Percentiles rank a stretch among this genome's conserved stretches.
Evolutionary conservation across 2,329 filamentous ascomycete species (phyloP).

Genomic region (Leptographium procerum): DNA sequence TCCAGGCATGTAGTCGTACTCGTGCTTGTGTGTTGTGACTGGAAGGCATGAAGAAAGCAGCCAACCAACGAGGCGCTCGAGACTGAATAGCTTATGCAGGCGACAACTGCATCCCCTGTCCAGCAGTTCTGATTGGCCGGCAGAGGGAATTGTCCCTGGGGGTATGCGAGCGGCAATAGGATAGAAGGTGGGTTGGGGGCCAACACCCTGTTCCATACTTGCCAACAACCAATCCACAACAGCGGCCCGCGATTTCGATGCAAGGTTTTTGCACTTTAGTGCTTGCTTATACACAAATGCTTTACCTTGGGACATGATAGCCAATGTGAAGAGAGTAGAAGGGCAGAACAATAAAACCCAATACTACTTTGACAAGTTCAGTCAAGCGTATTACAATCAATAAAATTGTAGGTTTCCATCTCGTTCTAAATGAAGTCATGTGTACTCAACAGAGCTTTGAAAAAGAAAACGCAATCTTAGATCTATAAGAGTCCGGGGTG

Average conservation of each 20-base stretch:
- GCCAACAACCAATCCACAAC: not conserved
- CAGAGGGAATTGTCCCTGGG: not conserved
- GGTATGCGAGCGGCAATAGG: not conserved
- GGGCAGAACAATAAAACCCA: not conserved
- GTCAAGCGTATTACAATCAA: not conserved
- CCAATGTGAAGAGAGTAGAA: not conserved
- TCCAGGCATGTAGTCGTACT: not conserved
- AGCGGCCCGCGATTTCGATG: not conserved
- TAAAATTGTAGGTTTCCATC: not conserved
- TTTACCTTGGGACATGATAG: not conserved
- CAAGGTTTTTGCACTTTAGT: not conserved
- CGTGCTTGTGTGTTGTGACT: not conserved
- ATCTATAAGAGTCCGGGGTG: too few relatives aligned
- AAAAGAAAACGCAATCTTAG: too few relatives aligned
- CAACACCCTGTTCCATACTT: not conserved
- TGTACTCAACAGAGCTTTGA: not conserved
- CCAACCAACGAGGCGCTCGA: not conserved
- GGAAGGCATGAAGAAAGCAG: not conserved
- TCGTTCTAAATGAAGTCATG: not conserved
- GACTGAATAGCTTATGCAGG: not conserved
- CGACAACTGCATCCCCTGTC: not conserved
- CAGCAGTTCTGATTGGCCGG: conserved; percentile 2
- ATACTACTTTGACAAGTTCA: not conserved
- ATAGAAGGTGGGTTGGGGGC: not conserved
- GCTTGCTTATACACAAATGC: not conserved